These are phyloP conservation scores for Sporothrix variecibatus DNA, from an alignment of 2,329 filamentous ascomycete genomes.

Conservation along the genomic window DNA sequence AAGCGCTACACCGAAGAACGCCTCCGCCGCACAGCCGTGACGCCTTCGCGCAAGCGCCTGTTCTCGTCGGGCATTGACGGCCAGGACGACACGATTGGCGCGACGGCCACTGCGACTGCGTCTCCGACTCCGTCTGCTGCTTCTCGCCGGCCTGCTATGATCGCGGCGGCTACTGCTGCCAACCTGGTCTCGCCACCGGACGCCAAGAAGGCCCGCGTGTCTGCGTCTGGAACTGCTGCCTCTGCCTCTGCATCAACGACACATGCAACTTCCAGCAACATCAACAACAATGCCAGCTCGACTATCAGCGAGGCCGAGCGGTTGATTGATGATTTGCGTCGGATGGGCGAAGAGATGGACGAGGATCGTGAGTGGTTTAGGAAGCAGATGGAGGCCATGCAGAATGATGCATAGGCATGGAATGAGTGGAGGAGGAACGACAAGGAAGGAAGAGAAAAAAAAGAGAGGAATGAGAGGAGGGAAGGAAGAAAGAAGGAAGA, in stretches of 20 bases:
- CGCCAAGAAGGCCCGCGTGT: slow-evolving; percentile 25
- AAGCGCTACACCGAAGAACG: slow-evolving; percentile 25
- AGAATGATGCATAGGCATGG: slow-evolving; percentile 28
- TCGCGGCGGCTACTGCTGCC: neutral
- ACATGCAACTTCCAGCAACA: neutral
- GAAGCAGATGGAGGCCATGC: slow-evolving; percentile 47
- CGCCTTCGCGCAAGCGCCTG: slow-evolving; percentile 22
- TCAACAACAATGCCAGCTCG: neutral
- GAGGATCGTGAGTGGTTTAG: slow-evolving; percentile 51
- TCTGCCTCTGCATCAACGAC: neutral
- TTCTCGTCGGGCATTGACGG: slow-evolving; percentile 18
- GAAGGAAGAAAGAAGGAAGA: neutral
- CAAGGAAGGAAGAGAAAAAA: neutral
- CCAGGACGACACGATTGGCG: neutral
- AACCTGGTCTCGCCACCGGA: neutral
- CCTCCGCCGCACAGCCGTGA: slow-evolving; percentile 1
- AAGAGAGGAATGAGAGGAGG: neutral
- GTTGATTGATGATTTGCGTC: slow-evolving; percentile 47
- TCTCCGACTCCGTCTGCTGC: too few species aligned
- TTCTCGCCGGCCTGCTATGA: neutral
- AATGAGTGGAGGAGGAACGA: neutral
- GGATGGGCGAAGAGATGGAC: slow-evolving; percentile 49
- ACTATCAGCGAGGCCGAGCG: slow-evolving; percentile 34
- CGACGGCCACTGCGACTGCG: neutral
- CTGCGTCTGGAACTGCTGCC: neutral